Percentiles rank a stretch among this genome's conserved stretches.
These are phyloP conservation scores for Dactylellina cionopaga DNA, from an alignment of 2,329 filamentous ascomycete species.

Conservation along the genomic window DNA sequence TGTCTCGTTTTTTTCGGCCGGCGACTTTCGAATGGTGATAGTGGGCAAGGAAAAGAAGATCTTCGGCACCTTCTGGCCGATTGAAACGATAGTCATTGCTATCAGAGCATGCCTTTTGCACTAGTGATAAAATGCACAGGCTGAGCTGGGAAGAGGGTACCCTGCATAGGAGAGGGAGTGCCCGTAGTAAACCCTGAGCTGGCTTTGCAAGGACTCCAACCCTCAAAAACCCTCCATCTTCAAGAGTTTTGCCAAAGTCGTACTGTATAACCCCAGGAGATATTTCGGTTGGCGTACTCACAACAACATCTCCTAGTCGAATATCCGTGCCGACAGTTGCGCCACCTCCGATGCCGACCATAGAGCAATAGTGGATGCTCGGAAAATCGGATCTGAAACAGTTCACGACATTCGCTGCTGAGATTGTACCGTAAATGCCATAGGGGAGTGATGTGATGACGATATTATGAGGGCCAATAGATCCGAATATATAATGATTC, in stretches of 20 bases:
- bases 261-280: conserved; percentile 6
- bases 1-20: too few relatives aligned
- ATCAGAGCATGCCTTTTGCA: too few relatives aligned
- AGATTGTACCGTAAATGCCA: conserved; percentile 1
- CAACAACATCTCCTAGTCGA: conserved; percentile 8
- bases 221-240: not conserved
- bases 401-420: not conserved
- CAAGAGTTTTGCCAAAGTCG: conserved; percentile 7
- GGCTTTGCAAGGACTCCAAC: not conserved
- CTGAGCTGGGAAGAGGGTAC: too few relatives aligned
- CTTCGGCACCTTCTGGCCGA: too few relatives aligned
- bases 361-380: not conserved
- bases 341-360: conserved; percentile 21
- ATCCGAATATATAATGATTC: conserved; percentile 4
- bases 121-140: too few relatives aligned
- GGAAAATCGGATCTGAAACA: not conserved
- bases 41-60: too few relatives aligned
- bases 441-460: not conserved
- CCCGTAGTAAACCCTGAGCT: not conserved
- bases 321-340: not conserved
- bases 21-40: too few relatives aligned
- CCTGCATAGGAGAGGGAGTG: not conserved
- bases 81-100: too few relatives aligned
- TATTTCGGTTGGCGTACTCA: not conserved
- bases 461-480: not conserved